Percentiles rank a stretch among this genome's conserved stretches.
These are phyloP conservation scores for Penicillium sp. DNA, from an alignment of 2,329 filamentous ascomycete genomes.

Conservation along the genomic window DNA sequence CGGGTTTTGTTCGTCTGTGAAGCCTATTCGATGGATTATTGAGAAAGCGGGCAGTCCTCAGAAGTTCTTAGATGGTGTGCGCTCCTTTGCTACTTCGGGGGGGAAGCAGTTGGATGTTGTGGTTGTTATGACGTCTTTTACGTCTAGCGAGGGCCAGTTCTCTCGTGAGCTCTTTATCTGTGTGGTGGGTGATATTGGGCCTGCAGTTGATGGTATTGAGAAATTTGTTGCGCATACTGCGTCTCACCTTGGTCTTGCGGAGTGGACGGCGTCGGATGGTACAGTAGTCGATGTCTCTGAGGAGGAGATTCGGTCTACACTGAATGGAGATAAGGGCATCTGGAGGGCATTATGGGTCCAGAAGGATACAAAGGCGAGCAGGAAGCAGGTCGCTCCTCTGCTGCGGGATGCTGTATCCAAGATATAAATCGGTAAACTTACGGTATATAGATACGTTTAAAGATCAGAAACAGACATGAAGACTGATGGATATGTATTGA, in stretches of 20 bases:
- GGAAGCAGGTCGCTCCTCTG: slow-evolving; percentile 64
- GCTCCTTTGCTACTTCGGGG: slow-evolving; percentile 47
- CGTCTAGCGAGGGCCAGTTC: slow-evolving; percentile 44
- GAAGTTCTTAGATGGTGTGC: slow-evolving; percentile 44
- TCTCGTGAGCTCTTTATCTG: slow-evolving; percentile 55
- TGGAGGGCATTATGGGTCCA: slow-evolving; percentile 58
- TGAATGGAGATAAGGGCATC: slow-evolving; percentile 23
- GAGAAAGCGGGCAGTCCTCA: slow-evolving; percentile 44
- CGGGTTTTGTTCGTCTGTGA: slow-evolving; percentile 61
- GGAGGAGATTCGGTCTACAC: slow-evolving; percentile 14
- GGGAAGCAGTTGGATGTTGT: slow-evolving; percentile 53
- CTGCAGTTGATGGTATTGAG: slow-evolving; percentile 43
- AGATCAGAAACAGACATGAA: background rate
- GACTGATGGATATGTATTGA: background rate
- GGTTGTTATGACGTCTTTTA: slow-evolving; percentile 61
- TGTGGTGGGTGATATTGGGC: slow-evolving; percentile 39
- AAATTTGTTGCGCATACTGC: slow-evolving; percentile 46
- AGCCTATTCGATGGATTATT: slow-evolving; percentile 55
- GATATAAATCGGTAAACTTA: slow-evolving; percentile 7
- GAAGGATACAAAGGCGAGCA: slow-evolving; percentile 56
- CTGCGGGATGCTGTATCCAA: slow-evolving; percentile 49
- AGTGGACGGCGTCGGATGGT: slow-evolving; percentile 31
- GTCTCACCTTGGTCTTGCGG: slow-evolving; percentile 44
- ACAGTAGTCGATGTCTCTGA: slow-evolving; percentile 19
- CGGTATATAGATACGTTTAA: background rate